These are phyloP conservation scores for Microascus cirrosus DNA, from an alignment of 2,329 filamentous ascomycete species.

Conservation along the genomic window DNA sequence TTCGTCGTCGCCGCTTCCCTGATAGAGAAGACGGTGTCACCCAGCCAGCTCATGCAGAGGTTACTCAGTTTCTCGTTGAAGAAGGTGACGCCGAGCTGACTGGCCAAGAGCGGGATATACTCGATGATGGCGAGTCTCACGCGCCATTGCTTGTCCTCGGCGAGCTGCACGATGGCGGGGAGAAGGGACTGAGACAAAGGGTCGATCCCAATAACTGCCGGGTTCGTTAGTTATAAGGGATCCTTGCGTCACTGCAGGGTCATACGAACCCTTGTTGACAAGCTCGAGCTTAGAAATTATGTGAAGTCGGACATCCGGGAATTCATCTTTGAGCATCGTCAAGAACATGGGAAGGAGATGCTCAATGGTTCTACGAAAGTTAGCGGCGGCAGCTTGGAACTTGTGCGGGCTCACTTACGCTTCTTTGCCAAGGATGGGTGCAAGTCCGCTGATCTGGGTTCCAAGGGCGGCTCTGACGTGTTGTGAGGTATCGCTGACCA, in stretches of 20 bases:
- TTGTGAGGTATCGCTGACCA: constrained; percentile 92
- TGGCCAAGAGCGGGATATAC: constrained; percentile 93
- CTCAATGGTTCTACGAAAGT: constrained; percentile 66
- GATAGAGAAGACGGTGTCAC: constrained; percentile 97
- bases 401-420: constrained; percentile 49
- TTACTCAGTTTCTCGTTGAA: constrained; percentile 95
- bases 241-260: background rate
- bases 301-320: constrained; percentile 93
- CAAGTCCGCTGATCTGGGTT: constrained; percentile 92
- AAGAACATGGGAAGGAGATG: constrained; percentile 98
- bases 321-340: constrained; percentile 99
- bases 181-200: constrained; percentile 92
- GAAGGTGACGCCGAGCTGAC: constrained; percentile 91
- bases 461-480: constrained; percentile 92
- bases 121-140: constrained; percentile 97
- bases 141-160: constrained; percentile 98
- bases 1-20: constrained; percentile 95
- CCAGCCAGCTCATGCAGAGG: constrained; percentile 96
- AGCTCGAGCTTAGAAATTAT: constrained; percentile 99
- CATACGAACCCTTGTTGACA: constrained; percentile 73
- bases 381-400: constrained; percentile 4
- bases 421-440: constrained; percentile 94
- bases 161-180: constrained; percentile 91
- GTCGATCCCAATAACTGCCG: constrained; percentile 87
- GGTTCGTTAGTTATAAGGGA: constrained; percentile 5